A percentile compares a stretch with the other conserved stretches of the same genome.
phyloP scores from a whole-genome alignment of 169 alveolate genomes.

The Plasmodium coatneyi region DNA sequence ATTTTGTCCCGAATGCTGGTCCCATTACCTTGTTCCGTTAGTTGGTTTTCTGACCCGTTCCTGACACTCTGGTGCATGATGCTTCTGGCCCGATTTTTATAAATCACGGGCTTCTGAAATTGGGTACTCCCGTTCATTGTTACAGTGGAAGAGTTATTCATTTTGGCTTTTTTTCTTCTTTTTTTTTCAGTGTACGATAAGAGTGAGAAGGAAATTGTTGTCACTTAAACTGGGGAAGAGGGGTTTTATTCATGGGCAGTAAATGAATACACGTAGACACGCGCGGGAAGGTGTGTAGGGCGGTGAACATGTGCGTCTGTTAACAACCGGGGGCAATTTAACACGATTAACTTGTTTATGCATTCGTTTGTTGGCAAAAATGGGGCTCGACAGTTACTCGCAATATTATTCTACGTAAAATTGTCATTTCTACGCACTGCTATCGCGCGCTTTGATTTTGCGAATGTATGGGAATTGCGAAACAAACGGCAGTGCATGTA shows the following conservation, averaged over 20 bases:
- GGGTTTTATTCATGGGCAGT: background rate
- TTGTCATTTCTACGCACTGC: background rate
- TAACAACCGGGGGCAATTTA: background rate
- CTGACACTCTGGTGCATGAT: conserved; percentile 5
- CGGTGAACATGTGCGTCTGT: background rate
- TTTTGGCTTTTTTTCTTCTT: background rate
- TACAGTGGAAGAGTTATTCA: conserved; percentile 24
- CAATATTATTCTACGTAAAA: background rate
- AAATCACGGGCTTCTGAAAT: conserved; percentile 28
- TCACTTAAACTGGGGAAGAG: background rate
- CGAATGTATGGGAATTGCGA: background rate
- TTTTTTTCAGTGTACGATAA: background rate
- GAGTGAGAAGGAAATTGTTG: background rate
- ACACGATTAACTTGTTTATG: background rate
- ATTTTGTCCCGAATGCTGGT: conserved; percentile 53
- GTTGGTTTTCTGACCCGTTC: conserved; percentile 1
- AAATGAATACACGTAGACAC: background rate
- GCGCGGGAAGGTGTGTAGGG: background rate
- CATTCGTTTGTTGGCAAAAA: background rate
- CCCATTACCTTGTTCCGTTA: conserved; percentile 25
- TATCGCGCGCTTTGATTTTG: background rate
- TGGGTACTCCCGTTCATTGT: conserved; percentile 24
- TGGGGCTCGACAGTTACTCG: background rate
- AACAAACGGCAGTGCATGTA: background rate
- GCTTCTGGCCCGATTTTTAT: conserved; percentile 52